Evolutionary conservation across 2,329 filamentous ascomycete species (phyloP), one percentile per base, ranked within the genome.

Genomic region (Aquanectria penicillioides): DNA sequence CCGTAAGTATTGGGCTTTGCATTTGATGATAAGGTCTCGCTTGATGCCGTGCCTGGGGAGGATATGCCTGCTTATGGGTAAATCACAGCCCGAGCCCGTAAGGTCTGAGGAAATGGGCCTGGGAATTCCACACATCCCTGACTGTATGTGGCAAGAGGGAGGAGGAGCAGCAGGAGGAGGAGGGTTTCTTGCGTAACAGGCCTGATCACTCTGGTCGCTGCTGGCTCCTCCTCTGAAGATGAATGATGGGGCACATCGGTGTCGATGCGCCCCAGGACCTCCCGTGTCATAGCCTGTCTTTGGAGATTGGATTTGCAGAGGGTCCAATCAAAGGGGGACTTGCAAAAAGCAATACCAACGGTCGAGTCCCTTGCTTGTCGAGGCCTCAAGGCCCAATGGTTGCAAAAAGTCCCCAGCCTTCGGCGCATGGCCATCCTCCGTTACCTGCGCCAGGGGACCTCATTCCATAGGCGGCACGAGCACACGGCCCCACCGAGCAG

Each of bases 261-360:
- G 33, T 38, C 31, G 33, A 38, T 17, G 26, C 23, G 20, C 10
- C 25, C 20, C 17, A 44, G 31, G 23, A 25, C 23, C 25, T 51
- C 20, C 44, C 18, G 25, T 44, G 37, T 28, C 37, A 44, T 49
- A 49, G 44, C 40, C 47, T 38, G 47, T 51, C 26, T 25, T 58
- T 53, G 60, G 61, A 63, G 59, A 59, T 63, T 62, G 62, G 43
- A 43, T 59, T 63, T 41, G n/a, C 46, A 17, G 40, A 44, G 40
- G 50, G 46, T 43, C 65, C 66, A 68, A 68, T 67, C 57, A 63
- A 60, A 52, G 31, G 11, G 41, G 40, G 31, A 17, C 49, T 46
- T 47, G n/a, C 44, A 63, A 66, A 69, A 69, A 62, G 55, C 64
- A 69, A 61, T 43, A 53, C 46, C 13, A 50, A 53, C 51, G 61